Conservation (phyloP, 169 alveolate genomes). For the Cystoisospora suis region DNA sequence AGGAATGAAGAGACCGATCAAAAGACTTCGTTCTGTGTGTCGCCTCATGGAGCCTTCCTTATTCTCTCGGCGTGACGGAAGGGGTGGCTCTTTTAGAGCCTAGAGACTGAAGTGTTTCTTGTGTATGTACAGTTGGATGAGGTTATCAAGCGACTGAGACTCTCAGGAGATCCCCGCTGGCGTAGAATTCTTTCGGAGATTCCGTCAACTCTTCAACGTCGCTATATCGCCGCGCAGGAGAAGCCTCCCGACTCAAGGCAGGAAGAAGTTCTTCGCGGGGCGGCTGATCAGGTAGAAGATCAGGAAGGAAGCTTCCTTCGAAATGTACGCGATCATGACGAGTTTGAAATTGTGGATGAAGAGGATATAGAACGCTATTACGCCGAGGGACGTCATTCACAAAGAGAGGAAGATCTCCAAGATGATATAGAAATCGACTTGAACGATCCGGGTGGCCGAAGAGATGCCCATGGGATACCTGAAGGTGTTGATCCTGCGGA, state of each 20-base stretch:
- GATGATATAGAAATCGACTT: slow-evolving; percentile 2
- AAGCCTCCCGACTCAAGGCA: no score
- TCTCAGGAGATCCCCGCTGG: not conserved
- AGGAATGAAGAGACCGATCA: no score
- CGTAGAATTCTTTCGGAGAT: not conserved
- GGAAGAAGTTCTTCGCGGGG: not conserved
- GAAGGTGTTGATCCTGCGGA: slow-evolving; percentile 23
- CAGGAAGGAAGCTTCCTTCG: not conserved
- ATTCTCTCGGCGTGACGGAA: no score
- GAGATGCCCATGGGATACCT: not conserved
- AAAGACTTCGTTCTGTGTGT: no score
- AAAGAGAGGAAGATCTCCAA: not conserved
- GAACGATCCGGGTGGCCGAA: not conserved
- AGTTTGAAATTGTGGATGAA: slow-evolving; percentile 5
- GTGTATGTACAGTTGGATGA: slow-evolving; percentile 2
- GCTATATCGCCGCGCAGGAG: no score
- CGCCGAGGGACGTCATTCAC: no score
- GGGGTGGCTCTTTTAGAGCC: no score
- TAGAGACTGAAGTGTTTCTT: no score
- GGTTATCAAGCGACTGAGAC: not conserved
- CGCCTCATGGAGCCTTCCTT: no score
- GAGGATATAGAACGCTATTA: not conserved
- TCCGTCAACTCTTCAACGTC: not conserved
- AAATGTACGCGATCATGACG: not conserved
- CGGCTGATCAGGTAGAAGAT: not conserved